These are phyloP conservation scores for Stramenopiles sp. DNA, from an alignment of 352 stramenopile genomes.

Conservation along the genomic window DNA sequence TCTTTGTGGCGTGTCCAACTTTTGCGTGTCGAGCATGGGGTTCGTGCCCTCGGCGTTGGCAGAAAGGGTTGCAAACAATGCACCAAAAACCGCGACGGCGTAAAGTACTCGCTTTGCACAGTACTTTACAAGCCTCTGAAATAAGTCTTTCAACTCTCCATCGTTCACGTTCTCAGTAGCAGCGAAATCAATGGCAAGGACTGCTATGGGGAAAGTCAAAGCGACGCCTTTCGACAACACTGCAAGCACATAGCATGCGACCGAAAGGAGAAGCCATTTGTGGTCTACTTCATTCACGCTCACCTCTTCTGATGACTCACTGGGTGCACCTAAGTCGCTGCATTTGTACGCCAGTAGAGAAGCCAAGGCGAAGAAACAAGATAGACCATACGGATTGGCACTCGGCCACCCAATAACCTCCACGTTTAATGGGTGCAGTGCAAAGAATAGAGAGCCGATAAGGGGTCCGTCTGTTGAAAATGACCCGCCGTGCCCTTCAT, in stretches of 20 bases:
- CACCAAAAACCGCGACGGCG: neutral
- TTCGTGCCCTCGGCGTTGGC: slow-evolving; percentile 32
- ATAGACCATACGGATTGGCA: slow-evolving; percentile 39
- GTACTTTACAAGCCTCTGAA: neutral
- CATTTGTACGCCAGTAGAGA: neutral
- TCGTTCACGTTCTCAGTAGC: neutral
- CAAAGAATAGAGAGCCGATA: slow-evolving; percentile 33
- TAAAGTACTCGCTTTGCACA: neutral
- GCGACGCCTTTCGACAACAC: slow-evolving; percentile 38
- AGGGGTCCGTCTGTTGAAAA: slow-evolving; percentile 25
- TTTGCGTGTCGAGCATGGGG: slow-evolving; percentile 29
- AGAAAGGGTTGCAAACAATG: slow-evolving; percentile 22
- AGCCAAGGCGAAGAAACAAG: slow-evolving; percentile 27
- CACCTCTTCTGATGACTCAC: too few relatives aligned
- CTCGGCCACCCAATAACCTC: slow-evolving; percentile 46
- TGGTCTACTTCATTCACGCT: neutral
- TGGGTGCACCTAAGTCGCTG: neutral
- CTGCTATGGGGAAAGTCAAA: slow-evolving; percentile 28
- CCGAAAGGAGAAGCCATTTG: neutral
- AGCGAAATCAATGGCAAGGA: slow-evolving; percentile 29
- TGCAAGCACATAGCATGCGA: slow-evolving; percentile 25
- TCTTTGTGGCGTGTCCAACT: slow-evolving; percentile 26
- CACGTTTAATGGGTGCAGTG: slow-evolving; percentile 38
- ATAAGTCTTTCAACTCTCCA: neutral
- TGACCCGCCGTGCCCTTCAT: neutral